Conservation (phyloP, 306 rosid species). For the Ceratonia siliqua region DNA sequence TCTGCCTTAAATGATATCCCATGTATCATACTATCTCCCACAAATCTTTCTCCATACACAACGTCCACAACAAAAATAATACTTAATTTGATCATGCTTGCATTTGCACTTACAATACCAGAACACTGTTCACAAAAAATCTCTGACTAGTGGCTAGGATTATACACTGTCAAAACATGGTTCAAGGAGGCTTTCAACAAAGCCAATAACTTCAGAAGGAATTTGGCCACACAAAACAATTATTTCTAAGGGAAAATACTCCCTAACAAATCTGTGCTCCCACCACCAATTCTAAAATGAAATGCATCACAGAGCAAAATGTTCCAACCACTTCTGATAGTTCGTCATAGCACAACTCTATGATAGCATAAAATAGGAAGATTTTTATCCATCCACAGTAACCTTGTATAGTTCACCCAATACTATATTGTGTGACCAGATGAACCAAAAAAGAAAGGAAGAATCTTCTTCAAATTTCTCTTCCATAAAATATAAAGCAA, state of each 20-base stretch:
- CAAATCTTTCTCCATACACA: neutral
- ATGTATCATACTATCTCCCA: neutral
- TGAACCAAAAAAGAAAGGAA: neutral
- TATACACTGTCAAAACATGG: neutral
- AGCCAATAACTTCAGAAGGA: neutral
- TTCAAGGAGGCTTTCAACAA: neutral
- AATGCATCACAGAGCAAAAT: constrained; percentile 19
- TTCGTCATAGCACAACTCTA: constrained; percentile 7
- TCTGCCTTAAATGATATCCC: neutral
- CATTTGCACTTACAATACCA: neutral
- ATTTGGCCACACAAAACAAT: neutral
- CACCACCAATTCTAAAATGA: constrained; percentile 16
- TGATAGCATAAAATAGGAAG: neutral
- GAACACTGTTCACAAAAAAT: neutral
- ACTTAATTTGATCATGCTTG: no score
- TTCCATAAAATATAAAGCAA: neutral
- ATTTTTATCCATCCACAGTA: no score
- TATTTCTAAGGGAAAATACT: neutral
- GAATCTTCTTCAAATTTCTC: neutral
- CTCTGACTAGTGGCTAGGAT: neutral
- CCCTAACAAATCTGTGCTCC: neutral
- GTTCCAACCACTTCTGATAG: neutral
- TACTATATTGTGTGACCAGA: neutral
- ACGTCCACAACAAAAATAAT: neutral
- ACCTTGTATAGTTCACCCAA: no score